These are phyloP conservation scores for Comarum palustre DNA, from an alignment of 306 rosid genomes.

Conservation along the genomic window DNA sequence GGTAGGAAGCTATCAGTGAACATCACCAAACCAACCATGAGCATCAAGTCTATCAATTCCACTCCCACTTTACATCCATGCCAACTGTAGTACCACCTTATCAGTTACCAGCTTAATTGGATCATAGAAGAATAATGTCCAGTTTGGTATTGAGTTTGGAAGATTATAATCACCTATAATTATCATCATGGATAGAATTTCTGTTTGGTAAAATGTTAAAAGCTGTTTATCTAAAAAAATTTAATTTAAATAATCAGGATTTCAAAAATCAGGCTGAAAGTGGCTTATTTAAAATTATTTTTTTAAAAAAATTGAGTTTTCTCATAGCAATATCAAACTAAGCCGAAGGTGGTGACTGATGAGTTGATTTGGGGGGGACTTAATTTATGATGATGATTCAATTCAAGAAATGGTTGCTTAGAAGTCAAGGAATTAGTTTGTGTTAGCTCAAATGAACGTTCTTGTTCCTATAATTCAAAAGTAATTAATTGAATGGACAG, in stretches of 20 bases:
- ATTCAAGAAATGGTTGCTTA: slow-evolving; percentile 7
- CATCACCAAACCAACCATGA: slow-evolving; percentile 27
- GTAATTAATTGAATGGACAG: slow-evolving; percentile 3
- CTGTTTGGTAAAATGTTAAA: no score
- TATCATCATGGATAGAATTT: no score
- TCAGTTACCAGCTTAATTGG: not conserved
- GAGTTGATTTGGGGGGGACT: not conserved
- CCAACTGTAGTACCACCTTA: slow-evolving; percentile 9
- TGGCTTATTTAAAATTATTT: no score
- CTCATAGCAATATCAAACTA: no score
- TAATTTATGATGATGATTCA: not conserved
- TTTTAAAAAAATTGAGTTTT: no score
- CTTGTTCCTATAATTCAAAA: not conserved
- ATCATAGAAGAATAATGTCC: not conserved
- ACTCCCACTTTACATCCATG: slow-evolving; percentile 9
- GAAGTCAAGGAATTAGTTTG: slow-evolving; percentile 4
- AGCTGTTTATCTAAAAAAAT: no score
- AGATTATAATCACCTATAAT: no score
- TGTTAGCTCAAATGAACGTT: not conserved
- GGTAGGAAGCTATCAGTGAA: slow-evolving; percentile 23
- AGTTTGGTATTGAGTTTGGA: no score
- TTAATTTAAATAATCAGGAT: no score
- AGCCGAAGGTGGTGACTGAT: not conserved
- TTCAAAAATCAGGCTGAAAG: no score
- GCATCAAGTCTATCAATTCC: slow-evolving; percentile 2